Percentiles rank a stretch among this genome's conserved stretches.
Evolutionary conservation across 345 rosid species (phyloP).

Genomic region (Salix viminalis): DNA sequence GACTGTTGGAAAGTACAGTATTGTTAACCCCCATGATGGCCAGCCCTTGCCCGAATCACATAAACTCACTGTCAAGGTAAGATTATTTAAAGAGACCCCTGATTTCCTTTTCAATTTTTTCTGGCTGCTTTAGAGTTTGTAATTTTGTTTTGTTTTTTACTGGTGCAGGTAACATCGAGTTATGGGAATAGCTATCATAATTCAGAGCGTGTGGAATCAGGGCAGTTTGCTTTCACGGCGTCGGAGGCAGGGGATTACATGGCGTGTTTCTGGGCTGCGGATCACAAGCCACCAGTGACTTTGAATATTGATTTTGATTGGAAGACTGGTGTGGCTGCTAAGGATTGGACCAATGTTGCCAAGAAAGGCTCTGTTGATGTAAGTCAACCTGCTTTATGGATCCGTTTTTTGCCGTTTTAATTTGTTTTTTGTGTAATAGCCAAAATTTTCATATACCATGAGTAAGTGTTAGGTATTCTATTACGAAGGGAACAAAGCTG

Average conservation of each 20-base stretch:
- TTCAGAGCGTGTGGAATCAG: constrained; percentile 60
- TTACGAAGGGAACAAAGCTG: background rate
- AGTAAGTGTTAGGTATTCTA: background rate
- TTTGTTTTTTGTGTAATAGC: background rate
- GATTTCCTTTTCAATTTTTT: background rate
- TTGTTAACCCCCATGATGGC: constrained; percentile 62
- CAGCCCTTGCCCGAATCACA: constrained; percentile 71
- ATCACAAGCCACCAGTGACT: constrained; percentile 49
- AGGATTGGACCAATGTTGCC: constrained; percentile 76
- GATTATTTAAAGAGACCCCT: background rate
- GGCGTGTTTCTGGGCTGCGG: constrained; percentile 71
- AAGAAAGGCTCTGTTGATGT: constrained; percentile 90
- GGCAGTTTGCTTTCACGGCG: constrained; percentile 85
- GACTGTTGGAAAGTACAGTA: constrained; percentile 82
- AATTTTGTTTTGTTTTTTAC: background rate
- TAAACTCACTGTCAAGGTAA: constrained; percentile 66
- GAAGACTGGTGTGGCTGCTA: constrained; percentile 78
- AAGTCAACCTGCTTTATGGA: constrained; percentile 22
- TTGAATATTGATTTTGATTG: constrained; percentile 79
- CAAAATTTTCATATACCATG: background rate
- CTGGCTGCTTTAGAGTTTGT: too few species aligned
- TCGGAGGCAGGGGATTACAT: constrained; percentile 77
- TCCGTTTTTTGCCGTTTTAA: background rate
- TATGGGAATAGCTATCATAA: constrained; percentile 66
- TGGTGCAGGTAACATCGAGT: constrained; percentile 69